Conservation (phyloP, 805 yeast genomes). For the Lachancea lanzarotensis region DNA sequence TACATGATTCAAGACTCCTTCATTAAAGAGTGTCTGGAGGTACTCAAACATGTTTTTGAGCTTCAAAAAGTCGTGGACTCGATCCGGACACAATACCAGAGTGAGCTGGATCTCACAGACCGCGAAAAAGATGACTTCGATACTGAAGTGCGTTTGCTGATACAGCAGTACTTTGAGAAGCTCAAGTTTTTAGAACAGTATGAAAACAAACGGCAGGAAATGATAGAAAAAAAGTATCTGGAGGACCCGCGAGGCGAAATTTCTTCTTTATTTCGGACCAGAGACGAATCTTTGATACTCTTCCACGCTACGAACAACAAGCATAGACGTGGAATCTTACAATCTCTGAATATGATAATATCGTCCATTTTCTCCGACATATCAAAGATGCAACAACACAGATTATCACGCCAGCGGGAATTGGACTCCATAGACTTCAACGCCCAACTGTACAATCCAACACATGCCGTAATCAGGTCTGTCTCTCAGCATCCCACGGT, state of each 20-base stretch:
- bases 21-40: slow-evolving; percentile 25
- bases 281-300: slow-evolving; percentile 28
- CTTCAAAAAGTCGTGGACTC: slow-evolving; percentile 23
- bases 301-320: slow-evolving; percentile 36
- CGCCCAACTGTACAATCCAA: slow-evolving; percentile 14
- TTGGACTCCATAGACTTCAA: slow-evolving; percentile 29
- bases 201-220: slow-evolving; percentile 40
- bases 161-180: slow-evolving; percentile 47
- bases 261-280: slow-evolving; percentile 19
- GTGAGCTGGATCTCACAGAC: slow-evolving; percentile 25
- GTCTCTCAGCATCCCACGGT: slow-evolving; percentile 25
- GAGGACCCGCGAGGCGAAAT: slow-evolving; percentile 10
- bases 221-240: slow-evolving; percentile 20
- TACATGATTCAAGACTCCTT: slow-evolving; percentile 24
- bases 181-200: slow-evolving; percentile 45
- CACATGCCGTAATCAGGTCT: slow-evolving; percentile 27
- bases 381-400: slow-evolving; percentile 43
- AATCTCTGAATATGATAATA: slow-evolving; percentile 41
- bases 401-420: slow-evolving; percentile 39
- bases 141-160: slow-evolving; percentile 45
- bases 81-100: slow-evolving; percentile 27
- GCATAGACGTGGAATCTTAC: slow-evolving; percentile 45
- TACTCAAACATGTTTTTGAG: slow-evolving; percentile 27
- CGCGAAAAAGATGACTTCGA: slow-evolving; percentile 51
- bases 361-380: slow-evolving; percentile 40